A percentile compares a stretch with the other conserved stretches of the same genome.
These are phyloP conservation scores for Leptomonas pyrrhocoris DNA, from an alignment of 208 protist genomes.

Conservation along the genomic window DNA sequence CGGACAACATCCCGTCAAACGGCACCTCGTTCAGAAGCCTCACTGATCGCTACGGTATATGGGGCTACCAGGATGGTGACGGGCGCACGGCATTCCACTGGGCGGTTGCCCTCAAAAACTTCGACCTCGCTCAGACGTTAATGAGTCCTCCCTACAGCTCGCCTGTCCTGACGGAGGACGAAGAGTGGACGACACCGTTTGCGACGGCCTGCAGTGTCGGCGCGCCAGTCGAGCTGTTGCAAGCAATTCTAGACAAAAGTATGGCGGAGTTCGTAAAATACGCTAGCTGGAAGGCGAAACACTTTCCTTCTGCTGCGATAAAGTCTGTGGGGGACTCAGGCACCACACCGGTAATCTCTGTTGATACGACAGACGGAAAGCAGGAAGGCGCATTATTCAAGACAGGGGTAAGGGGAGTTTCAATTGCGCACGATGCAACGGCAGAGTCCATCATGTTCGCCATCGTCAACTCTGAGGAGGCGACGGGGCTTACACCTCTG, in stretches of 20 bases:
- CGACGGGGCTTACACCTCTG: conserved; percentile 75
- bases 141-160: conserved; percentile 63
- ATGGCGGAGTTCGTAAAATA: conserved; percentile 33
- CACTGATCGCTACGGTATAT: conserved; percentile 47
- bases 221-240: conserved; percentile 63
- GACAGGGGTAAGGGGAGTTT: not conserved
- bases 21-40: conserved; percentile 1
- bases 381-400: not conserved
- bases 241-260: conserved; percentile 55
- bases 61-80: conserved; percentile 81
- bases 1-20: conserved; percentile 6
- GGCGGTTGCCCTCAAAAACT: conserved; percentile 83
- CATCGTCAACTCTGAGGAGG: conserved; percentile 59
- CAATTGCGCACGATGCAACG: not conserved
- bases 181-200: conserved; percentile 76
- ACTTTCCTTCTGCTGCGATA: not conserved
- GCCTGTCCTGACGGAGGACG: conserved; percentile 73
- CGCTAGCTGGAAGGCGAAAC: conserved; percentile 16
- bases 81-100: conserved; percentile 91
- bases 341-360: not conserved
- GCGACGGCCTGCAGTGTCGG: conserved; percentile 79
- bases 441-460: conserved; percentile 6
- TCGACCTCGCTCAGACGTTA: conserved; percentile 60
- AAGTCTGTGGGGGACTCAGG: not conserved
- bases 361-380: not conserved